Evolutionary conservation across 2,329 filamentous ascomycete species (phyloP).

Genomic region (Colletotrichum tamarilloi): DNA sequence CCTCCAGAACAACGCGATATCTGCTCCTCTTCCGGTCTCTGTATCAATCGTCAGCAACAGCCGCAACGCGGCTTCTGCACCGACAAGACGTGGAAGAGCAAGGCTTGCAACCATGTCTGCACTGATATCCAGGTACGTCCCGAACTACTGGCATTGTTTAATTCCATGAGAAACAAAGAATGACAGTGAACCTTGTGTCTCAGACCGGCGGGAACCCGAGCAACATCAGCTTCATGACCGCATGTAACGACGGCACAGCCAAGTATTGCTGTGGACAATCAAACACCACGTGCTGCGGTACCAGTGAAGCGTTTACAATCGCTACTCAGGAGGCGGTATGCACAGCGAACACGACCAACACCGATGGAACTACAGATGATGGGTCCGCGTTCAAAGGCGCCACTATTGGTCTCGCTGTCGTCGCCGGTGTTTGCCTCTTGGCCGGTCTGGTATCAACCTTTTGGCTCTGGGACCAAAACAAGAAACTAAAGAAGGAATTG

Average conservation of each 20-base stretch:
- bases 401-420: conserved; percentile 41
- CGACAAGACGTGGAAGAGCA: conserved; percentile 44
- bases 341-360: conserved; percentile 8
- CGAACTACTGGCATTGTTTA: too few relatives aligned
- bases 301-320: conserved; percentile 38
- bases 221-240: conserved; percentile 25
- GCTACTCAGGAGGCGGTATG: conserved; percentile 39
- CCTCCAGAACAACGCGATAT: conserved; percentile 38
- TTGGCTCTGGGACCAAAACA: conserved; percentile 39
- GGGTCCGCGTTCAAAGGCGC: conserved; percentile 37
- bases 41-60: conserved; percentile 38
- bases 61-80: conserved; percentile 45
- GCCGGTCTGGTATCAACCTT: conserved; percentile 31
- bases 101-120: conserved; percentile 45
- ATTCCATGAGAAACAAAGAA: neutral
- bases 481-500: conserved; percentile 33
- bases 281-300: conserved; percentile 44
- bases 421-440: conserved; percentile 37
- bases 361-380: conserved; percentile 19
- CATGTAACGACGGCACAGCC: conserved; percentile 40
- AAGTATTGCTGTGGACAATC: conserved; percentile 46
- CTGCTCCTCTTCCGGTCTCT: conserved; percentile 44
- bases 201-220: conserved; percentile 5
- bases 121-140: conserved; percentile 35
- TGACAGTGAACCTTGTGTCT: neutral